Conservation (phyloP, 2,329 filamentous ascomycete species). For the Colletotrichum magnum region DNA sequence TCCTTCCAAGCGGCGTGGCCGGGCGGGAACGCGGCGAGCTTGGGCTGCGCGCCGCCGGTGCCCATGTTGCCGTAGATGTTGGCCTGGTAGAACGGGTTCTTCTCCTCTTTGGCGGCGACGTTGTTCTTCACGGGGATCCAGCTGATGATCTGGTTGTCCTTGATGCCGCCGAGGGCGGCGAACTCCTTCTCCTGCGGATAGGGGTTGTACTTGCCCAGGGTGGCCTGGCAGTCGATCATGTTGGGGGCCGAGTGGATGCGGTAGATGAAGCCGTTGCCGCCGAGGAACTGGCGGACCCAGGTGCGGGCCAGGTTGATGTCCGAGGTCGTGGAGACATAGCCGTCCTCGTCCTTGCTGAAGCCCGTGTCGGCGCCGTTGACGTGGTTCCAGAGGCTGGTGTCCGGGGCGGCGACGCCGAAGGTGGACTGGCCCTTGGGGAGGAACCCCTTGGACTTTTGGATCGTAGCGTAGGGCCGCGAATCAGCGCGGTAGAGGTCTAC, state of each 20-base stretch:
- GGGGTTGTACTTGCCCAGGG: slow-evolving; percentile 9
- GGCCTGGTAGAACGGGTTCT: background rate
- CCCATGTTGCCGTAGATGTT: slow-evolving; percentile 11
- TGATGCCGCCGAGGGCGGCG: slow-evolving; percentile 13
- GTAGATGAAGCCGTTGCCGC: background rate
- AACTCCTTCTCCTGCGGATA: background rate
- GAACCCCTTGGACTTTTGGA: background rate
- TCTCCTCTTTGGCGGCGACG: background rate
- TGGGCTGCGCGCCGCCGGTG: slow-evolving; percentile 4
- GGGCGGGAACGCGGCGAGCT: slow-evolving; percentile 11
- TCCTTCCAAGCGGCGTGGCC: slow-evolving; percentile 1
- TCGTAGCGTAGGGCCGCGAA: background rate
- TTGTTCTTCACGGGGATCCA: slow-evolving; percentile 2
- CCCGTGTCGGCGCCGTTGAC: background rate
- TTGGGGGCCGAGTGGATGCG: slow-evolving; percentile 16
- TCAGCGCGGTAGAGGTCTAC: slow-evolving; percentile 5
- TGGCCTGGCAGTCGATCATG: slow-evolving; percentile 23
- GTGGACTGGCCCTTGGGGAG: background rate
- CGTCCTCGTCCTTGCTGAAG: background rate
- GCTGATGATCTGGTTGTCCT: slow-evolving; percentile 15
- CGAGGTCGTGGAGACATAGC: slow-evolving; percentile 14
- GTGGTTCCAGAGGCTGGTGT: slow-evolving; percentile 8
- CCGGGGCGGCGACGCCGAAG: background rate
- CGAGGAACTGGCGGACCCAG: background rate
- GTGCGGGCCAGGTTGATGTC: background rate